Evolutionary conservation across 2,329 filamentous ascomycete species (phyloP), one percentile per base, ranked within the genome.

Genomic region (Sclerotinia spermophila): DNA sequence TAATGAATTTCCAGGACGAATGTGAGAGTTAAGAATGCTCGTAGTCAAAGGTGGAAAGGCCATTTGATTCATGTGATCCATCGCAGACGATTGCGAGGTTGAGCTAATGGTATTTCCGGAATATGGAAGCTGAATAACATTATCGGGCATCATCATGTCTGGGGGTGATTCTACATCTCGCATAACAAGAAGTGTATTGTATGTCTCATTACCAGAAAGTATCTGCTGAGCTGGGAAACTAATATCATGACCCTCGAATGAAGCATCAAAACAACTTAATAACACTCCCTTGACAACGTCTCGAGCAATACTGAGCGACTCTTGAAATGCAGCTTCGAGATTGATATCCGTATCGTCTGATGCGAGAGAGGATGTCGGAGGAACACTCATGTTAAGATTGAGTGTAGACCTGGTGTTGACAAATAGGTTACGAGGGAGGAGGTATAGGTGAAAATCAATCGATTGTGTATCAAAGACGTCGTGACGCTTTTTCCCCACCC

Each of bases 311-410:
- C 17, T 4, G 15, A 69, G 51, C 24, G 68, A 69, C 11, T 55
- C 68, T 42, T n/a, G 8, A 21, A 72, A 72, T 17, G 64, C 61
- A 40, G 69, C 60, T n/a, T 65, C 69, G 56, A 73, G 67, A 42
- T 71, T 69, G 30, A 70, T n/a, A 33, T 48, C 48, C 38, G 15
- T 33, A 42, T 70, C 60, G 67, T n/a, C 35, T 24, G 17, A 13
- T 60, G 59, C 53, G 48, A 64, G 42, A 56, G 48, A 42, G 4
- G 48, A 30, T n/a, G 38, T 62, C 21, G 60, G 24, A 30, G 68
- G 42, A 27, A 24, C 48, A 48, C 60, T 69, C 68, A 69, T 69
- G 19, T 65, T 64, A 30, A 27, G 56, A 38, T 19, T 33, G 30
- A 48, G 40, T n/a, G 6, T 53, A 5, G 44, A 44, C 13, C n/a